These are phyloP conservation scores for Umbellularia californica DNA, from an alignment of 164 flowering plant species.

Conservation along the genomic window DNA sequence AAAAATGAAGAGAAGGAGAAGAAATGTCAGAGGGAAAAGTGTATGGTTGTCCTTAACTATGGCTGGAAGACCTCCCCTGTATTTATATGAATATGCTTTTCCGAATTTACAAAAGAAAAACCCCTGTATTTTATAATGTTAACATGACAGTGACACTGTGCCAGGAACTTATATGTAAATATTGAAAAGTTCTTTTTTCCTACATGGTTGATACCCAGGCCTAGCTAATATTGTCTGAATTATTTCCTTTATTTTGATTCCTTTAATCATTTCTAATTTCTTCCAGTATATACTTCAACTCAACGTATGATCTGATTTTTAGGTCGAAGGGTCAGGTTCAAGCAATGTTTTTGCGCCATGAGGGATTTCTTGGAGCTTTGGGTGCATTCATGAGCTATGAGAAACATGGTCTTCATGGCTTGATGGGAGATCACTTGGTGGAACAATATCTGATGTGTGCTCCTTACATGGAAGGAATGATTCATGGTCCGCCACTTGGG, in stretches of 20 bases:
- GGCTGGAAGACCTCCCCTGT: too few species aligned
- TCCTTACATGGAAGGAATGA: slow-evolving; percentile 84
- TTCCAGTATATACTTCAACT: background rate
- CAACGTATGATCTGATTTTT: slow-evolving; percentile 5
- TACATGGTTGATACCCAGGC: background rate
- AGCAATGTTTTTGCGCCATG: slow-evolving; percentile 98
- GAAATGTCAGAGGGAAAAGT: too few species aligned
- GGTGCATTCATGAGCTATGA: slow-evolving; percentile 99
- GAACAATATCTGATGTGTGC: slow-evolving; percentile 99
- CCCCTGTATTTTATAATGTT: too few species aligned
- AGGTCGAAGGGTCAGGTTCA: slow-evolving; percentile 92
- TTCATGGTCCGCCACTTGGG: slow-evolving; percentile 89
- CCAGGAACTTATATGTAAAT: background rate
- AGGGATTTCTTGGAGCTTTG: slow-evolving; percentile 94
- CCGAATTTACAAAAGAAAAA: too few species aligned
- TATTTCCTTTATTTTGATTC: background rate
- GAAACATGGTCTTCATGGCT: slow-evolving; percentile 93
- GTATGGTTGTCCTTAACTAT: too few species aligned
- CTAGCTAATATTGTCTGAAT: background rate
- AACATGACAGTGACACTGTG: too few species aligned
- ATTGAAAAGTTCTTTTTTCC: background rate
- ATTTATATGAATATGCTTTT: too few species aligned
- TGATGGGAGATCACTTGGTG: slow-evolving; percentile 93
- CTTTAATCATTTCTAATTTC: background rate
- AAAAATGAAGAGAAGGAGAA: too few species aligned